These are phyloP conservation scores for Chlamydomonas incerta DNA, from an alignment of 139 green algal genomes.

Conservation along the genomic window DNA sequence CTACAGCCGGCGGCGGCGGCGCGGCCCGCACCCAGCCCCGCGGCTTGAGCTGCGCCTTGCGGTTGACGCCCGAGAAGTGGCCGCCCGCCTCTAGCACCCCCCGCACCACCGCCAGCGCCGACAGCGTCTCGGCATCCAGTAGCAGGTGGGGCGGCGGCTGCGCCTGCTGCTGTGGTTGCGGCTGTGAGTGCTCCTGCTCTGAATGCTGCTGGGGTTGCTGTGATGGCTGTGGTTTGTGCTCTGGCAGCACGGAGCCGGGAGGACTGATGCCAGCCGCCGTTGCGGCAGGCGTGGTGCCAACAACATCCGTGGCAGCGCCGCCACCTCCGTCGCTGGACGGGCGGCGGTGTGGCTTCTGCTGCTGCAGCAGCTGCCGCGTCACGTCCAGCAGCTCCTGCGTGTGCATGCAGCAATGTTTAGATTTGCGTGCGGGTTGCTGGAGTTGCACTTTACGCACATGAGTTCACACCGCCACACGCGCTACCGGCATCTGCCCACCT, in stretches of 20 bases:
- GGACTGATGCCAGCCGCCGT: no score
- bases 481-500: no score
- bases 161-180: no score
- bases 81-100: slow-evolving; percentile 78
- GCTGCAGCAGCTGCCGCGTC: neutral
- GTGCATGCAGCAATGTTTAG: no score
- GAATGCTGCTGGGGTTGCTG: no score
- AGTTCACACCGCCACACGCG: no score
- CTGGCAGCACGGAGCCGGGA: neutral
- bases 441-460: no score
- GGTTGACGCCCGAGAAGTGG: slow-evolving; percentile 89
- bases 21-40: neutral
- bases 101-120: slow-evolving; percentile 83
- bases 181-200: no score
- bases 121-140: slow-evolving; percentile 13
- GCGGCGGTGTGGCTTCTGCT: neutral
- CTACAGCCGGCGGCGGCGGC: neutral
- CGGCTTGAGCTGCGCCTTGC: slow-evolving; percentile 84
- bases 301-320: slow-evolving; percentile 14
- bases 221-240: no score
- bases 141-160: neutral
- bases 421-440: no score
- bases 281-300: neutral
- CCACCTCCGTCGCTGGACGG: neutral
- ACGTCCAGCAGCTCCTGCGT: neutral